Conservation (phyloP, 106 monocot species). For the Gastrodia elata region DNA sequence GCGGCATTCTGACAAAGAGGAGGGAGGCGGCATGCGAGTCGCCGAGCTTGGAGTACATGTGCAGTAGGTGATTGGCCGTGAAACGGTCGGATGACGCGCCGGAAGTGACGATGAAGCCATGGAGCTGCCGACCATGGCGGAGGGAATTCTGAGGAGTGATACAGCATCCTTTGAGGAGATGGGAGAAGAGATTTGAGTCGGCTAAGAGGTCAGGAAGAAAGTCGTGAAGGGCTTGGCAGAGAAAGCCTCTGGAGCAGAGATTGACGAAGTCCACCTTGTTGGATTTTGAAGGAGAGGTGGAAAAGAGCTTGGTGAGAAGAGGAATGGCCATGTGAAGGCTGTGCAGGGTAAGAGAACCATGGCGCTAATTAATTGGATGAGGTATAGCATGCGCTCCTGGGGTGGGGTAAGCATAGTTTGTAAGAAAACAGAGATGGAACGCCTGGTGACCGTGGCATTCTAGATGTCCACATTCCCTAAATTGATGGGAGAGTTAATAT, state of each 20-base stretch:
- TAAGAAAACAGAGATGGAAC: not conserved
- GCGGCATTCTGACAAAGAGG: conserved; percentile 42
- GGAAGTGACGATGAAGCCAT: conserved; percentile 42
- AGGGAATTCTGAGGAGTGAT: conserved; percentile 19
- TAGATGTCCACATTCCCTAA: conserved; percentile 58
- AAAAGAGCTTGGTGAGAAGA: not conserved
- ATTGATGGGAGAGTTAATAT: too few relatives aligned
- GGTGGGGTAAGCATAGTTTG: not conserved
- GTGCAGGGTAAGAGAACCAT: not conserved
- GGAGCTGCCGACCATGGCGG: conserved; percentile 26
- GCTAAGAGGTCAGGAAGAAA: conserved; percentile 17
- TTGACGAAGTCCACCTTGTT: conserved; percentile 15
- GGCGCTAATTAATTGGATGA: not conserved
- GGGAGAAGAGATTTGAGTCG: conserved; percentile 34
- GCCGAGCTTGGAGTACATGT: conserved; percentile 43
- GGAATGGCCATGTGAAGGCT: not conserved
- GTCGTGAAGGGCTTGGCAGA: conserved; percentile 15
- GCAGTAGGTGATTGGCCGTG: conserved; percentile 70
- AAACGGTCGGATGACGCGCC: conserved; percentile 54
- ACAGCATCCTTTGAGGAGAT: conserved; percentile 42
- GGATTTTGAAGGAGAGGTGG: not conserved
- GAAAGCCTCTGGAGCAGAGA: conserved; percentile 23
- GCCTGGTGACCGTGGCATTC: conserved; percentile 60
- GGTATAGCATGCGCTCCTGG: not conserved
- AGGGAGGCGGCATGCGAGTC: conserved; percentile 9